phyloP scores from a whole-genome alignment of 139 green algal genomes.

The Chlorella ohadii region DNA sequence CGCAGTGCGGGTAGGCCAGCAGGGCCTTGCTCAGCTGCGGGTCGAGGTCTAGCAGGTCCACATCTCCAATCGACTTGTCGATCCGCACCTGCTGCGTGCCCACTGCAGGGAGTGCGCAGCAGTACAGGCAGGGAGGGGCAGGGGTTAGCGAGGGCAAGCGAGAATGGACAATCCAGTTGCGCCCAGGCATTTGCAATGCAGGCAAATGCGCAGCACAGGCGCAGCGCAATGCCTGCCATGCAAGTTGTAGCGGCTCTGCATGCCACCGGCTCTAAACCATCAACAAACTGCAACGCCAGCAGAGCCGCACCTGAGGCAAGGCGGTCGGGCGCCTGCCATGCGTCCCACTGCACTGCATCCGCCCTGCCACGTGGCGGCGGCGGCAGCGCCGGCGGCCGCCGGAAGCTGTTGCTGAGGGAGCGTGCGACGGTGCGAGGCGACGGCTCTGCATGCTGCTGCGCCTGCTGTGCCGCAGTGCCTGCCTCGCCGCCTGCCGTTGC shows the following conservation, averaged over 20 bases:
- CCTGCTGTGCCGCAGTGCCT: not conserved
- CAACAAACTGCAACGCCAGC: too few species aligned
- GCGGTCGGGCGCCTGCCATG: not conserved
- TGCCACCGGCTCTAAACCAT: too few species aligned
- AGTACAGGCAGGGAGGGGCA: not conserved
- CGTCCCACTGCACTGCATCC: not conserved
- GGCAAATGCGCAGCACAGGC: too few species aligned
- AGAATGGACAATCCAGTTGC: too few species aligned
- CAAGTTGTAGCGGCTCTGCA: too few species aligned
- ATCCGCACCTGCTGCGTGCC: not conserved
- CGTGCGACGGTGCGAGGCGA: constrained; percentile 6
- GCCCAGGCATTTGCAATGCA: too few species aligned
- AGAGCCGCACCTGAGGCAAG: not conserved
- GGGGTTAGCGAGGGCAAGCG: too few species aligned
- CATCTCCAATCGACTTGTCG: not conserved
- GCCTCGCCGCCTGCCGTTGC: not conserved
- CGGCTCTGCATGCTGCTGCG: not conserved
- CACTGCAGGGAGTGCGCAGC: too few species aligned
- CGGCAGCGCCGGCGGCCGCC: not conserved
- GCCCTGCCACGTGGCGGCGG: not conserved
- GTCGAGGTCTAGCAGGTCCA: not conserved
- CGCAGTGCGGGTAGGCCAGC: not conserved
- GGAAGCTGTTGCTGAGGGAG: not conserved
- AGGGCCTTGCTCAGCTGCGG: constrained; percentile 18
- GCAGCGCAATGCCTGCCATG: too few species aligned